Conservation (phyloP, 139 green algal species). For the Chlorella ohadii region DNA sequence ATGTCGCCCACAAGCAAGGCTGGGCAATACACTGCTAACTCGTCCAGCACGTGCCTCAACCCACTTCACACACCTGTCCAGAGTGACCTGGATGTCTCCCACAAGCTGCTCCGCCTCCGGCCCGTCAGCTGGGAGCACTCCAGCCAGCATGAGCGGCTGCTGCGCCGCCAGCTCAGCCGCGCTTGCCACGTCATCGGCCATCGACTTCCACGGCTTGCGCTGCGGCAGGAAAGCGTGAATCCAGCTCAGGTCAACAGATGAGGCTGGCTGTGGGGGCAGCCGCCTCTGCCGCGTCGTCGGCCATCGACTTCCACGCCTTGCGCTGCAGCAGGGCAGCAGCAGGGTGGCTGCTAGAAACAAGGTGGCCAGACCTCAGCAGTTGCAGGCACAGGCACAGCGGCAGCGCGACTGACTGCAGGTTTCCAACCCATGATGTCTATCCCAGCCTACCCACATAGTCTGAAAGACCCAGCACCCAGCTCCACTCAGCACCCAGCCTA, state of each 20-base stretch:
- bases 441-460: no score
- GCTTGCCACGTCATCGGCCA: conserved; percentile 60
- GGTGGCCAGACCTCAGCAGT: no score
- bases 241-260: no score
- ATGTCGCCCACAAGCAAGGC: no score
- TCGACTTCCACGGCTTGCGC: conserved; percentile 82
- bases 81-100: conserved; percentile 31
- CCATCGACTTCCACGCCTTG: conserved; percentile 85
- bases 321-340: conserved; percentile 55
- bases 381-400: no score
- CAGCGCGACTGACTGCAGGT: no score
- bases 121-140: conserved; percentile 38
- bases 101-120: conserved; percentile 28
- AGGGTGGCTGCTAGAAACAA: no score
- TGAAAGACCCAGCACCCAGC: no score
- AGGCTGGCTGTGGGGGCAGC: no score
- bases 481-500: no score
- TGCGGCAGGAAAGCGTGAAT: conserved; percentile 48
- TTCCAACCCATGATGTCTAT: no score
- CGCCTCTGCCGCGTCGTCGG: conserved; percentile 47
- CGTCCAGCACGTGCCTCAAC: background rate
- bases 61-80: conserved; percentile 15
- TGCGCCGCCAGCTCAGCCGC: conserved; percentile 38
- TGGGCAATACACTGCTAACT: no score
- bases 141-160: conserved; percentile 43